phyloP scores from a whole-genome alignment of 495 filamentous ascomycete species.

The Arthonia radiata region DNA sequence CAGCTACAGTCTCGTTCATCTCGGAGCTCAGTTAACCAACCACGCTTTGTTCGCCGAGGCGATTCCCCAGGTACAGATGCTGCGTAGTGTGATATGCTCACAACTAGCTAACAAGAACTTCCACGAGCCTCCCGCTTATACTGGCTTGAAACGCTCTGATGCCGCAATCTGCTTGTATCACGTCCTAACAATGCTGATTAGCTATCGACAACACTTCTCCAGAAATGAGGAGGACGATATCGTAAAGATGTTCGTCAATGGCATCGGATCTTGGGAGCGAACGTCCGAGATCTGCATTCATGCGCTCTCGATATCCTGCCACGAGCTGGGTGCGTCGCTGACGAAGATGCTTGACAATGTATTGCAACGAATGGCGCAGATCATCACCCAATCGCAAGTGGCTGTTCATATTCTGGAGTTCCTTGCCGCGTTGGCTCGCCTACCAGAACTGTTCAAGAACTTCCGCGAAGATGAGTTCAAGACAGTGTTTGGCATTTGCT shows the following conservation, averaged over 20 bases:
- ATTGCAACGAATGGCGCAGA: slow-evolving; percentile 74
- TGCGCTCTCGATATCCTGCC: slow-evolving; percentile 75
- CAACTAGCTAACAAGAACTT: slow-evolving; percentile 52
- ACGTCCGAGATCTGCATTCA: slow-evolving; percentile 83
- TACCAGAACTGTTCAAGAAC: slow-evolving; percentile 67
- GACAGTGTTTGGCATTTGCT: slow-evolving; percentile 81
- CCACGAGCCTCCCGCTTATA: slow-evolving; percentile 44
- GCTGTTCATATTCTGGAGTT: slow-evolving; percentile 92
- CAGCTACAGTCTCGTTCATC: slow-evolving; percentile 65
- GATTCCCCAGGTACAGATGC: slow-evolving; percentile 42
- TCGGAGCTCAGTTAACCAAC: slow-evolving; percentile 75
- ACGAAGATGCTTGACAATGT: slow-evolving; percentile 61
- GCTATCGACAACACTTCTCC: slow-evolving; percentile 63
- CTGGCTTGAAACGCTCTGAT: slow-evolving; percentile 64
- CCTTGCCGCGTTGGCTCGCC: slow-evolving; percentile 56
- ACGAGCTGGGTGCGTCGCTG: slow-evolving; percentile 66
- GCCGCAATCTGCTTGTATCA: slow-evolving; percentile 75
- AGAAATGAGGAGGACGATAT: slow-evolving; percentile 75
- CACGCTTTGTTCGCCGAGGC: slow-evolving; percentile 57
- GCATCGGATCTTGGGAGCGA: slow-evolving; percentile 55
- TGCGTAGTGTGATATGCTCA: slow-evolving; percentile 58
- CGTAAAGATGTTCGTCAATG: slow-evolving; percentile 58
- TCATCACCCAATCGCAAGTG: slow-evolving; percentile 76
- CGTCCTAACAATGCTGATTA: slow-evolving; percentile 55
- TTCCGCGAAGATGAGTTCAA: slow-evolving; percentile 71